A percentile compares a stretch with the other conserved stretches of the same genome.
These are phyloP conservation scores for Ormosia emarginata DNA, from an alignment of 306 rosid genomes.

Conservation along the genomic window DNA sequence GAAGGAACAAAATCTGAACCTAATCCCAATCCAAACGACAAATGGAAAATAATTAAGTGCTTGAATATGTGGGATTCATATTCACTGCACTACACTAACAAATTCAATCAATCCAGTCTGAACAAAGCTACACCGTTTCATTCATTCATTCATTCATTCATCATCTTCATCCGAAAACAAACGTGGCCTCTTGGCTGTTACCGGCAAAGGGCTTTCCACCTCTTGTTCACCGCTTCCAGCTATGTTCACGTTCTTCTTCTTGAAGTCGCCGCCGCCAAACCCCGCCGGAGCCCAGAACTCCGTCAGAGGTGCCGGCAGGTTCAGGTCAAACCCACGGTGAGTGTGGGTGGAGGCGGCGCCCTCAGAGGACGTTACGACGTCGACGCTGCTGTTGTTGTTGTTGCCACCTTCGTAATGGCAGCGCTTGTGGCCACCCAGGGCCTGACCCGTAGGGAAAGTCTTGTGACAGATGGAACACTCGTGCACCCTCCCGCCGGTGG, in stretches of 20 bases:
- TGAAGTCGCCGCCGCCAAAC: not conserved
- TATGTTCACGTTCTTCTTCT: not conserved
- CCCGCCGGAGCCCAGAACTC: slow-evolving; percentile 49
- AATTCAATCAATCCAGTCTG: slow-evolving; percentile 16
- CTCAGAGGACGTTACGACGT: slow-evolving; percentile 43
- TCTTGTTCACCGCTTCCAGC: slow-evolving; percentile 52
- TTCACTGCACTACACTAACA: not conserved
- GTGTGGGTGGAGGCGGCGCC: slow-evolving; percentile 52
- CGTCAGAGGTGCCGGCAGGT: slow-evolving; percentile 69
- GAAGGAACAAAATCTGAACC: slow-evolving; percentile 24
- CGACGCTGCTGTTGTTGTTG: not conserved
- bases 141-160: not conserved
- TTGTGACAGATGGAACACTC: slow-evolving; percentile 88
- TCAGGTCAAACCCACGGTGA: slow-evolving; percentile 68
- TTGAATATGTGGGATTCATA: slow-evolving; percentile 8
- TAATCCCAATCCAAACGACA: not conserved
- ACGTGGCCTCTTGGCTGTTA: slow-evolving; percentile 56
- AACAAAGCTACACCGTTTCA: slow-evolving; percentile 15
- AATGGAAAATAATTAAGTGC: not conserved
- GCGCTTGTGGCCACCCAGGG: slow-evolving; percentile 95
- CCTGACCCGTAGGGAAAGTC: slow-evolving; percentile 83
- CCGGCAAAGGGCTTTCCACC: slow-evolving; percentile 81
- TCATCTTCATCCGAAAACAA: slow-evolving; percentile 19
- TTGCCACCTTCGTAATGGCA: slow-evolving; percentile 86
- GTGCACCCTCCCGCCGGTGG: slow-evolving; percentile 42